phyloP scores from a whole-genome alignment of 768 basidiomycete species.

The Tubosaeta sp. region DNA sequence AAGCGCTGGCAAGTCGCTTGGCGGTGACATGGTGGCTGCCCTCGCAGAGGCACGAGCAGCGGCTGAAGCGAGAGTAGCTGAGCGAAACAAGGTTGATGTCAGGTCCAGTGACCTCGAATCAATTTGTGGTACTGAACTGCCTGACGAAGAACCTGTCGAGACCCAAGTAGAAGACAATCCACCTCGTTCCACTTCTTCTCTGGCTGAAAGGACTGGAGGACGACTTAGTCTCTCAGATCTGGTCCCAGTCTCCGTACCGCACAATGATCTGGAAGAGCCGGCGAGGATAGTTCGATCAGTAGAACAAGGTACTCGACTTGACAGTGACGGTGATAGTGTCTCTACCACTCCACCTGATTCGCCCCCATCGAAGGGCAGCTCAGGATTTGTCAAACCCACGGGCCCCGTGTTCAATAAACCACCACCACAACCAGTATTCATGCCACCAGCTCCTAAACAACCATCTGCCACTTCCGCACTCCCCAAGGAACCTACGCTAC shows the following conservation, averaged over 20 bases:
- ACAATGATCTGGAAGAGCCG: slow-evolving; percentile 13
- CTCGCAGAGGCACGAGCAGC: slow-evolving; percentile 63
- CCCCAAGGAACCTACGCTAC: slow-evolving; percentile 36
- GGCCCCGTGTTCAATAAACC: slow-evolving; percentile 61
- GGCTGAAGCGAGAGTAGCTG: slow-evolving; percentile 66
- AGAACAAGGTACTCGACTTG: slow-evolving; percentile 2
- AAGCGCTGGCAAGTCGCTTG: slow-evolving; percentile 58
- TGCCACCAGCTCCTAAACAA: slow-evolving; percentile 22
- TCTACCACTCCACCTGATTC: slow-evolving; percentile 59
- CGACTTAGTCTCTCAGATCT: slow-evolving; percentile 62
- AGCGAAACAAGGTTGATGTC: slow-evolving; percentile 52
- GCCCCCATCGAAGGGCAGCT: slow-evolving; percentile 35
- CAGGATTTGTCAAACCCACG: slow-evolving; percentile 31
- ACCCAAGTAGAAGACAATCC: slow-evolving; percentile 2
- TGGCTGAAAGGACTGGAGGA: slow-evolving; percentile 19
- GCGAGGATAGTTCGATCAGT: slow-evolving; percentile 14
- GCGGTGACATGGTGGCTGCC: slow-evolving; percentile 46
- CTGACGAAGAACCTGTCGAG: slow-evolving; percentile 3
- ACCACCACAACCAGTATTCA: slow-evolving; percentile 26
- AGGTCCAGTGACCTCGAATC: slow-evolving; percentile 20
- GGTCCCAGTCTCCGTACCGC: slow-evolving; percentile 36
- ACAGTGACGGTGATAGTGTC: slow-evolving; percentile 33
- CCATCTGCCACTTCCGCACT: slow-evolving; percentile 1
- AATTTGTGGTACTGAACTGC: slow-evolving; percentile 15
- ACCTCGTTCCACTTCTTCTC: background rate